Percentiles rank a stretch among this genome's conserved stretches.
These are phyloP conservation scores for Juncus effusus DNA, from an alignment of 176 grass and related monocot genomes.

Conservation along the genomic window DNA sequence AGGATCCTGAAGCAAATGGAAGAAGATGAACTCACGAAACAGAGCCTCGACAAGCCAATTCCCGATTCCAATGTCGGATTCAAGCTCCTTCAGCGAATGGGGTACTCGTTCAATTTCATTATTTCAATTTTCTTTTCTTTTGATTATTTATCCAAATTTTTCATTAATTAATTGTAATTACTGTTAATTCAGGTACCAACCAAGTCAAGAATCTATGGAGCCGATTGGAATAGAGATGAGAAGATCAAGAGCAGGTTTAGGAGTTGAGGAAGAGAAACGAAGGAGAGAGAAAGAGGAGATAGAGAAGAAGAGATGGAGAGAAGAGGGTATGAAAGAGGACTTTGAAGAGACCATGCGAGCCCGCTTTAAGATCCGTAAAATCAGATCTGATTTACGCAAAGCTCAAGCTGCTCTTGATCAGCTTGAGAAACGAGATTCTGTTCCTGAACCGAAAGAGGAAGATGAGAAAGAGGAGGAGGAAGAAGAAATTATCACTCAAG, in stretches of 20 bases:
- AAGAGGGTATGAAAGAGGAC: slow-evolving; percentile 55
- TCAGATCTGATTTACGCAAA: slow-evolving; percentile 59
- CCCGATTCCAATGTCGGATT: slow-evolving; percentile 89
- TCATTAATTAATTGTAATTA: background rate
- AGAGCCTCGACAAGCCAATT: slow-evolving; percentile 54
- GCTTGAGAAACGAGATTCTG: slow-evolving; percentile 63
- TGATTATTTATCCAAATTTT: background rate
- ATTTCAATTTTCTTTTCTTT: background rate
- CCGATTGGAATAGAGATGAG: slow-evolving; percentile 73
- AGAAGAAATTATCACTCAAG: slow-evolving; percentile 75
- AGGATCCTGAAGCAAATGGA: slow-evolving; percentile 52
- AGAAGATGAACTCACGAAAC: slow-evolving; percentile 66
- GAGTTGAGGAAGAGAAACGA: slow-evolving; percentile 34
- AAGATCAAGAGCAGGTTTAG: slow-evolving; percentile 56
- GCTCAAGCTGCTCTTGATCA: slow-evolving; percentile 57
- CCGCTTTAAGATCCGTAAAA: slow-evolving; percentile 55
- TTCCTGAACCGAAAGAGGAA: slow-evolving; percentile 35
- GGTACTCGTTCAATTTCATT: slow-evolving; percentile 33
- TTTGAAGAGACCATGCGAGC: slow-evolving; percentile 63
- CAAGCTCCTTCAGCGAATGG: slow-evolving; percentile 78
- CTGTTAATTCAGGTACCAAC: slow-evolving; percentile 22
- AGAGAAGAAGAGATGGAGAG: slow-evolving; percentile 40
- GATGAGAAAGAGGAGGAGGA: slow-evolving; percentile 50
- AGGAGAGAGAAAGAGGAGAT: slow-evolving; percentile 30
- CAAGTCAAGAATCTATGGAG: slow-evolving; percentile 34